Evolutionary conservation across 768 basidiomycete genomes (phyloP).

Genomic region (Suillus hirtellus): DNA sequence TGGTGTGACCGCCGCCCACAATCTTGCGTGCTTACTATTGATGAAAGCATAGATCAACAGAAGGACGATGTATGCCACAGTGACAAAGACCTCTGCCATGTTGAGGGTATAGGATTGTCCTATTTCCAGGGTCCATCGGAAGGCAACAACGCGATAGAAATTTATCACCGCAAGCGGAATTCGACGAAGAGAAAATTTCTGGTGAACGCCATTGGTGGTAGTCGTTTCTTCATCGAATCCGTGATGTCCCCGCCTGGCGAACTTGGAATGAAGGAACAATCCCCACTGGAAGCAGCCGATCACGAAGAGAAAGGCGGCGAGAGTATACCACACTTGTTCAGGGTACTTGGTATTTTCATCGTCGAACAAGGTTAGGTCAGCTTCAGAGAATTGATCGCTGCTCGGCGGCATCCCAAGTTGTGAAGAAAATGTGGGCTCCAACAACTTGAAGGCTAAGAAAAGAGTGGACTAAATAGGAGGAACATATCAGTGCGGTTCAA

Average conservation of each 20-base stretch:
- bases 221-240: slow-evolving; percentile 21
- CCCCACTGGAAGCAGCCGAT: slow-evolving; percentile 31
- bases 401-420: slow-evolving; percentile 5
- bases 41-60: slow-evolving; percentile 46
- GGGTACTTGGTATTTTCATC: slow-evolving; percentile 1
- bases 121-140: slow-evolving; percentile 48
- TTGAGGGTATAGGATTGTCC: slow-evolving; percentile 39
- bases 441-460: neutral
- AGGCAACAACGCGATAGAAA: slow-evolving; percentile 48
- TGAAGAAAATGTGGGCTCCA: neutral
- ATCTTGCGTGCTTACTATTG: slow-evolving; percentile 39
- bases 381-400: neutral
- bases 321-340: slow-evolving; percentile 20
- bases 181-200: slow-evolving; percentile 40
- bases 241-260: slow-evolving; percentile 8
- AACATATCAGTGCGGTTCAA: neutral
- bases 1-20: neutral
- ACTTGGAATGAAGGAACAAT: slow-evolving; percentile 24
- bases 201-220: slow-evolving; percentile 14
- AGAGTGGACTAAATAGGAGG: neutral
- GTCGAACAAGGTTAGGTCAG: neutral
- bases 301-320: slow-evolving; percentile 17
- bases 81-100: slow-evolving; percentile 49
- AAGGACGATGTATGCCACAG: slow-evolving; percentile 44
- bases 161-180: slow-evolving; percentile 41